These are phyloP conservation scores for Podospora bellae-mahoneyi DNA, from an alignment of 495 filamentous ascomycete genomes.

Conservation along the genomic window DNA sequence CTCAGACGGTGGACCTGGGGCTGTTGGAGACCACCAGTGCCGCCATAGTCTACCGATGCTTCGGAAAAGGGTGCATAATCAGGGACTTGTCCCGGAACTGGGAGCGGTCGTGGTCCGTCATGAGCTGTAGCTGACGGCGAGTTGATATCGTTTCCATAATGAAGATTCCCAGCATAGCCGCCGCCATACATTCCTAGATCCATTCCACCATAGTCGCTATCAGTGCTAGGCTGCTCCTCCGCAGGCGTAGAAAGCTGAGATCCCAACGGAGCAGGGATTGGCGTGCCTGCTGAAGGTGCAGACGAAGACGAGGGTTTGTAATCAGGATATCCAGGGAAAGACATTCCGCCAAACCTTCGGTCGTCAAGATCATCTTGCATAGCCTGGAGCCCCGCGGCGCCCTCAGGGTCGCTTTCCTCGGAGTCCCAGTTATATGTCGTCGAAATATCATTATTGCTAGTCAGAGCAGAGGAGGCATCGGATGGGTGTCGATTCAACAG, in stretches of 20 bases:
- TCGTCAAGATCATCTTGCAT: slow-evolving; percentile 86
- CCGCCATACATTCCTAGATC: slow-evolving; percentile 72
- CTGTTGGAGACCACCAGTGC: slow-evolving; percentile 78
- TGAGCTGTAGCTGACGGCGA: slow-evolving; percentile 34
- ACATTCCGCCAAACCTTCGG: slow-evolving; percentile 52
- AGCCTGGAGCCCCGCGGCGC: slow-evolving; percentile 77
- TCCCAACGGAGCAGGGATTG: slow-evolving; percentile 10
- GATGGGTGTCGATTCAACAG: slow-evolving; percentile 42
- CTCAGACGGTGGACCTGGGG: slow-evolving; percentile 71
- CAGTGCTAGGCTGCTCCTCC: slow-evolving; percentile 55
- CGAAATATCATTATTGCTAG: slow-evolving; percentile 34
- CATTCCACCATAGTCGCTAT: slow-evolving; percentile 68
- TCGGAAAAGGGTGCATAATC: slow-evolving; percentile 42
- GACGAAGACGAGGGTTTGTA: slow-evolving; percentile 8
- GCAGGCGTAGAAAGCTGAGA: slow-evolving; percentile 30
- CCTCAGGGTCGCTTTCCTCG: slow-evolving; percentile 87
- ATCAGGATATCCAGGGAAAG: slow-evolving; percentile 28
- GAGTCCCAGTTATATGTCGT: slow-evolving; percentile 38
- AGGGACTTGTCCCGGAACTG: slow-evolving; percentile 35
- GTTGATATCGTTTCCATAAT: slow-evolving; percentile 63
- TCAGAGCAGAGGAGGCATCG: slow-evolving; percentile 46
- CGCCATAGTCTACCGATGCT: slow-evolving; percentile 64
- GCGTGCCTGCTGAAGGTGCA: slow-evolving; percentile 5
- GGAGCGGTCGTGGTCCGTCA: slow-evolving; percentile 36
- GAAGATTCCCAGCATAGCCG: slow-evolving; percentile 67